phyloP scores from a whole-genome alignment of 2,329 filamentous ascomycete species.

The Bipolaris cookei region DNA sequence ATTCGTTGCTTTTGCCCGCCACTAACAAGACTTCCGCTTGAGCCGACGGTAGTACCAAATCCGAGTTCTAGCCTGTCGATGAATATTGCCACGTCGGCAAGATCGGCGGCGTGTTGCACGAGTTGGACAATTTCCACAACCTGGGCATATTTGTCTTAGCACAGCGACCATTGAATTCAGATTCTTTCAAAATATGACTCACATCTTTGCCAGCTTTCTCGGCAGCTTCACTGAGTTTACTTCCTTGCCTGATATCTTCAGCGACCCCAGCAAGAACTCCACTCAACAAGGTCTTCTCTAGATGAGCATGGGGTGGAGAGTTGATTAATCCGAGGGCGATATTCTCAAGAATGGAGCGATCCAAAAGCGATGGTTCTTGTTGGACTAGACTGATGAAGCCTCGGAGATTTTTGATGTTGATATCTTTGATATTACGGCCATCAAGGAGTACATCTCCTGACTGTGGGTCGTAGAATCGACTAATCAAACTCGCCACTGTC shows the following conservation, averaged over 20 bases:
- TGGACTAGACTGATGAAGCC: conserved; percentile 54
- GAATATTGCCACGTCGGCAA: conserved; percentile 66
- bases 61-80: conserved; percentile 60
- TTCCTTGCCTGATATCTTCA: conserved; percentile 58
- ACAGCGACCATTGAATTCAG: too few relatives aligned
- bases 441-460: conserved; percentile 64
- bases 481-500: conserved; percentile 49
- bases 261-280: conserved; percentile 60
- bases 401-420: conserved; percentile 48
- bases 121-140: conserved; percentile 58
- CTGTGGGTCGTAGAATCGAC: conserved; percentile 51
- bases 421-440: conserved; percentile 55
- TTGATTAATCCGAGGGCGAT: conserved; percentile 59
- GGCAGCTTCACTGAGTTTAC: conserved; percentile 50
- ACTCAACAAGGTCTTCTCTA: conserved; percentile 58
- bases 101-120: conserved; percentile 58
- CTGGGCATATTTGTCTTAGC: background rate
- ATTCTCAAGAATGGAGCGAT: conserved; percentile 61
- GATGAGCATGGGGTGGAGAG: conserved; percentile 45
- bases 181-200: background rate
- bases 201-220: conserved; percentile 27
- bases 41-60: conserved; percentile 58
- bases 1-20: conserved; percentile 66
- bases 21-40: conserved; percentile 61
- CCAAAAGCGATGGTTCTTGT: conserved; percentile 59